Percentiles rank a stretch among this genome's conserved stretches.
Evolutionary conservation across 1,139 yeast genomes (phyloP).

Genomic region (Lodderomyces orthopsilosis): DNA sequence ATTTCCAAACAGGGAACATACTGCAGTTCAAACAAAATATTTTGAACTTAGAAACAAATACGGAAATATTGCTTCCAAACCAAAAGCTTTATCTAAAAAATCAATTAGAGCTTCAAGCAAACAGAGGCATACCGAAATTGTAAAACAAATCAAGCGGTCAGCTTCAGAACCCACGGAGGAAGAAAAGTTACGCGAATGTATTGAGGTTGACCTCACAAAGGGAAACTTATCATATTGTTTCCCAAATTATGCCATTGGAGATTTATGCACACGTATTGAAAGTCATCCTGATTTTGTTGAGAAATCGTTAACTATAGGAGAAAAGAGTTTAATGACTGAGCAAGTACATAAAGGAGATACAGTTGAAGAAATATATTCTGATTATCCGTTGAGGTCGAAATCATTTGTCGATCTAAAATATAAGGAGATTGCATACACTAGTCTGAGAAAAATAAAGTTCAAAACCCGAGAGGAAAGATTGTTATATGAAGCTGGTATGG

Average conservation of each 20-base stretch:
- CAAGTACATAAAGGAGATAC: conserved; percentile 8
- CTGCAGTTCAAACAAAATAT: neutral
- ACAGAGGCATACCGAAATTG: neutral
- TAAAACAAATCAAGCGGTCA: neutral
- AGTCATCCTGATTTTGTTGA: conserved; percentile 7
- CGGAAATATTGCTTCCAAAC: neutral
- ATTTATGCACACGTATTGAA: conserved; percentile 8
- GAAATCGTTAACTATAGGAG: conserved; percentile 17
- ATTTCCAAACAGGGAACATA: neutral
- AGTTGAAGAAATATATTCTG: conserved; percentile 12
- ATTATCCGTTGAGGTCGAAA: conserved; percentile 16
- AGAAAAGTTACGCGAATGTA: conserved; percentile 4
- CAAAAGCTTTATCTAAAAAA: neutral
- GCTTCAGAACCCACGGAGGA: neutral
- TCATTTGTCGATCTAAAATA: conserved; percentile 19
- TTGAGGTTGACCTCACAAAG: conserved; percentile 7
- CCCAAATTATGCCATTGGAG: conserved; percentile 3
- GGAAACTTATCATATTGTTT: conserved; percentile 3
- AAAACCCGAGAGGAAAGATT: conserved; percentile 30
- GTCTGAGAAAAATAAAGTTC: conserved; percentile 27
- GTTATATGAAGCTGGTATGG: conserved; percentile 41
- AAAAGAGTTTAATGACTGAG: conserved; percentile 13
- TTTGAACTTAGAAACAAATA: neutral
- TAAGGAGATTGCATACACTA: conserved; percentile 21
- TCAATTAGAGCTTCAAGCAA: neutral